These are phyloP conservation scores for Suillus lakei DNA, from an alignment of 768 basidiomycete species.

Conservation along the genomic window DNA sequence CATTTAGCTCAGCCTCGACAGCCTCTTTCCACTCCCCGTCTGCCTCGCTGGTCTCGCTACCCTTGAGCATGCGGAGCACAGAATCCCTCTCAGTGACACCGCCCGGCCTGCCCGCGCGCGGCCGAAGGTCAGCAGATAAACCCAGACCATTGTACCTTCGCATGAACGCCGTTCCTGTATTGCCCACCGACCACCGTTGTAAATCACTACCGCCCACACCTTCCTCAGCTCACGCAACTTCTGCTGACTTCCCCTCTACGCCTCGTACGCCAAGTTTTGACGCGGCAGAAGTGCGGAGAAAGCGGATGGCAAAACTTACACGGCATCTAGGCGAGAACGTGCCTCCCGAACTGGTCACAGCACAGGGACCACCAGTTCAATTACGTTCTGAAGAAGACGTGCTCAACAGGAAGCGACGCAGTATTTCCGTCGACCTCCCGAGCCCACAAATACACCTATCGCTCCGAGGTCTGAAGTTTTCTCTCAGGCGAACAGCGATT, in stretches of 20 bases:
- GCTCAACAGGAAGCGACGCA: conserved; percentile 12
- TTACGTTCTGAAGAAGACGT: conserved; percentile 5
- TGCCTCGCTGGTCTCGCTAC: conserved; percentile 21
- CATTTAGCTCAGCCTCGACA: conserved; percentile 19
- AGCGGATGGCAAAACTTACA: conserved; percentile 60
- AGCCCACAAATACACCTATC: conserved; percentile 1
- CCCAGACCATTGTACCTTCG: conserved; percentile 26
- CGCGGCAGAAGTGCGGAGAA: conserved; percentile 42
- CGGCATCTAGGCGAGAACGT: conserved; percentile 64
- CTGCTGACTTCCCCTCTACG: conserved; percentile 15
- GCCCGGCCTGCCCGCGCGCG: conserved; percentile 26
- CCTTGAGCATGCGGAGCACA: conserved; percentile 15
- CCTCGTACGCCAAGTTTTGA: conserved; percentile 29
- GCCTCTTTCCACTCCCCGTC: conserved; percentile 16
- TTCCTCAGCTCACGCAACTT: conserved; percentile 14
- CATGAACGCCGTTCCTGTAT: conserved; percentile 21
- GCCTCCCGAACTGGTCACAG: conserved; percentile 57
- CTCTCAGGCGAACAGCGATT: conserved; percentile 20
- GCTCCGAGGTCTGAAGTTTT: neutral
- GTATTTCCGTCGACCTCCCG: conserved; percentile 21
- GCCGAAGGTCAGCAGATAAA: conserved; percentile 18
- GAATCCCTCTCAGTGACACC: conserved; percentile 19
- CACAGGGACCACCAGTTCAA: conserved; percentile 10
- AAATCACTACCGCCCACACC: conserved; percentile 15
- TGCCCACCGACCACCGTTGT: conserved; percentile 17